These are phyloP conservation scores for Pseudozyma sp. DNA, from an alignment of 1,284 basidiomycete species.

Conservation along the genomic window DNA sequence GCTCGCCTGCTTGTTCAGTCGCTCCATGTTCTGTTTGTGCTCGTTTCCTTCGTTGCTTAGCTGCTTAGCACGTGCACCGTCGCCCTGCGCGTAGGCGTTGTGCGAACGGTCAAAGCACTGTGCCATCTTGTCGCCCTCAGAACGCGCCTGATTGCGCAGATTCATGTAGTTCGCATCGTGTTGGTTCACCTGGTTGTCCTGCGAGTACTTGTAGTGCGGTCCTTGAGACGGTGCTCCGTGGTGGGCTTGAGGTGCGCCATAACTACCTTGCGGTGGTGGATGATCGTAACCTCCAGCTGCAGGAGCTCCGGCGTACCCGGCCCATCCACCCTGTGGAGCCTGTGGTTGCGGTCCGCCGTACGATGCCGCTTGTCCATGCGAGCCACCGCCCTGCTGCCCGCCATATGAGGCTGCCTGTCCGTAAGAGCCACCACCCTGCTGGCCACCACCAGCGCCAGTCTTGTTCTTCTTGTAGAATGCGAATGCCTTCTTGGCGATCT, in stretches of 20 bases:
- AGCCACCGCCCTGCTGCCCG: slow-evolving; percentile 19
- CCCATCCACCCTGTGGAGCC: slow-evolving; percentile 12
- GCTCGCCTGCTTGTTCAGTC: slow-evolving; percentile 84
- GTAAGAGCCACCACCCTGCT: slow-evolving; percentile 19
- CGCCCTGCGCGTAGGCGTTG: slow-evolving; percentile 76
- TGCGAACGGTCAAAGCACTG: slow-evolving; percentile 64
- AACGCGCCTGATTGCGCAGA: slow-evolving; percentile 60
- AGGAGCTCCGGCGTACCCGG: slow-evolving; percentile 32
- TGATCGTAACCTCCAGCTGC: slow-evolving; percentile 31
- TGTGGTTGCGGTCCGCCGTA: slow-evolving; percentile 22
- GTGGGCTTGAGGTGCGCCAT: slow-evolving; percentile 40
- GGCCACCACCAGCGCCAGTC: slow-evolving; percentile 17
- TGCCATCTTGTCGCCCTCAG: slow-evolving; percentile 66
- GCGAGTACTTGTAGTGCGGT: slow-evolving; percentile 52
- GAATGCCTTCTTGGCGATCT: slow-evolving; percentile 60
- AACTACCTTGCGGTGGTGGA: slow-evolving; percentile 54
- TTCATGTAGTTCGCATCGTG: slow-evolving; percentile 64
- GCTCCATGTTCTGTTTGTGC: slow-evolving; percentile 83
- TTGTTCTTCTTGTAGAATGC: slow-evolving; percentile 56
- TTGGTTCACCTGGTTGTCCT: slow-evolving; percentile 65
- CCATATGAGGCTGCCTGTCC: slow-evolving; percentile 25
- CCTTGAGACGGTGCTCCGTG: slow-evolving; percentile 40
- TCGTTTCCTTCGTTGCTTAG: slow-evolving; percentile 84
- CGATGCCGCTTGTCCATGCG: slow-evolving; percentile 22
- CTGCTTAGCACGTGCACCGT: slow-evolving; percentile 84